Conservation (phyloP, 1,284 basidiomycete genomes). For the Pseudozyma hubeiensis region DNA sequence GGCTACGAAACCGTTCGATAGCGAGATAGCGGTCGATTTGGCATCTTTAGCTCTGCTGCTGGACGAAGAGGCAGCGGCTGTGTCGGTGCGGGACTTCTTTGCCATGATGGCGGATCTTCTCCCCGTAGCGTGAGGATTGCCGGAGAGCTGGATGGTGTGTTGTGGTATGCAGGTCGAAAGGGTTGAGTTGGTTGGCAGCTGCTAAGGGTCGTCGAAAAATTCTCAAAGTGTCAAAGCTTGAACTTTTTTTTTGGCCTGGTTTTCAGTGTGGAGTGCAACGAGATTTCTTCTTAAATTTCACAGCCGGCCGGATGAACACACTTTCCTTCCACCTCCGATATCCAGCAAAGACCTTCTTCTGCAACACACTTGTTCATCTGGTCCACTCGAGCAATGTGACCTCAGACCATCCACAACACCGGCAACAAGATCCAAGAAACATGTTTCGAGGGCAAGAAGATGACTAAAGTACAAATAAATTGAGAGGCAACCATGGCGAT, state of each 20-base stretch:
- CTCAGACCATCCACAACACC: not conserved
- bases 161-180: too few species aligned
- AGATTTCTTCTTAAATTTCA: not conserved
- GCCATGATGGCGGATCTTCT: conserved; percentile 7
- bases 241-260: not conserved
- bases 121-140: too few species aligned
- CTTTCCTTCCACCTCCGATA: not conserved
- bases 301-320: not conserved
- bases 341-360: too few species aligned
- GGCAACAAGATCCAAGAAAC: not conserved
- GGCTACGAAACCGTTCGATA: conserved; percentile 35
- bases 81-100: not conserved
- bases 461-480: too few species aligned
- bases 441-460: not conserved
- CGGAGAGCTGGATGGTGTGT: too few species aligned
- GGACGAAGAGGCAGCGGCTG: not conserved
- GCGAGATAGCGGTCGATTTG: conserved; percentile 1
- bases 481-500: too few species aligned
- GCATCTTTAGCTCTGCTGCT: not conserved
- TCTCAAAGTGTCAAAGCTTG: not conserved
- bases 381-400: too few species aligned
- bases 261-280: not conserved
- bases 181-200: too few species aligned
- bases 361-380: not conserved
- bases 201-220: not conserved